Base-by-base conservation (phyloP, 2,329 filamentous ascomycete species). In the Cercospora zeae-maydis region DNA sequence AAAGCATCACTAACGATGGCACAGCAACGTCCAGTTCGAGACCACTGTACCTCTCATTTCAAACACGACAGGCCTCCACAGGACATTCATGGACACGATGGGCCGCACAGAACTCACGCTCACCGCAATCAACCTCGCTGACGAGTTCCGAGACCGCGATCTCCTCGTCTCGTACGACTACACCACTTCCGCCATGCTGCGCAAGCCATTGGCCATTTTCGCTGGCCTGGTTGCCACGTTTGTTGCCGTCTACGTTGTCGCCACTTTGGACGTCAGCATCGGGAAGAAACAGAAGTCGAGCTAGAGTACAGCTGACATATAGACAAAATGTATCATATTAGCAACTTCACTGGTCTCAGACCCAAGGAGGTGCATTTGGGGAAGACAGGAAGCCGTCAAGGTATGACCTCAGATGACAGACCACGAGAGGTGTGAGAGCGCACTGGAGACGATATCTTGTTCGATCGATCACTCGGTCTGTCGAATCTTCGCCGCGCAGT, bases 51-150 rank as follows among this genome's bases (percentile, higher is more conserved):
- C 93, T 0, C 75, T 95, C 61, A 81, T 86, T 54, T 81, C 83
- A 54, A 84, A 86, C 65, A 77, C 80, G n/a, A 79, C 82, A 19
- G 85, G 83, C 67, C 78, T 88, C n/a, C 86, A 95, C 79, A 88
- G 88, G 77, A 97, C 93, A 0, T 99, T 92, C 78, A 89, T 99
- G 79, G 95, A 99, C 77, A 98, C 95, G 0, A 72, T 93, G 33
- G 95, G 95, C 65, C 90, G 95, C 67, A 96, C 93, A 0, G 85
- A 88, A 0, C 82, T 99, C 64, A 88, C 84, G 56, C 83, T 99
- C 72, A 90, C 88, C 65, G 91, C 92, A 7, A 83, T 87, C 70
- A 98, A 97, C 76, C 81, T 98, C 58, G 91, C 96, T 1, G 95
- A 99, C 71, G 95, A 98, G 69, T 86, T 93, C 73, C 85, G 93